Base-by-base conservation (phyloP, 2,329 filamentous ascomycete genomes). In the Colletotrichum chlorophyti region DNA sequence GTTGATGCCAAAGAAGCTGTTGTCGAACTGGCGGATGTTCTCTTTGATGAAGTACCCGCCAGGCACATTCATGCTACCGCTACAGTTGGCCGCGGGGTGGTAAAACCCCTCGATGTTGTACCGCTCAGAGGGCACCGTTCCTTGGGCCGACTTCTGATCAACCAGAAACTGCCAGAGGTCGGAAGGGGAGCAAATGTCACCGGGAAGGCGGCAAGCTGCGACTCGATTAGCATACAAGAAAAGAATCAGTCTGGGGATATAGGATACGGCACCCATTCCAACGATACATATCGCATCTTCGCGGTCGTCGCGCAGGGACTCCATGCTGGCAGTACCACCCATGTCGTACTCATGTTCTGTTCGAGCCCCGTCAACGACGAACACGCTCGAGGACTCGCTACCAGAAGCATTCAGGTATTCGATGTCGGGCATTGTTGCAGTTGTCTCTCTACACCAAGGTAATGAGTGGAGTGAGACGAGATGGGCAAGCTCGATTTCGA, bases 1-100 rank as follows among this genome's bases (percentile, higher is more conserved):
- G 3, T 63, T 69, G 37, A 78, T 76, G 41, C 67, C 65, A 63
- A 79, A 80, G 64, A 79, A 76, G 5, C 52, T 51, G 2, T 69
- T 34, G 62, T 78, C 75, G 48, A 77, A 76, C 26, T 51, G 49
- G 7, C 64, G 52, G 21, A 69, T 38, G 47, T 70, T 65, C 7
- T 66, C 65, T 6, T 69, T 49, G 2, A 70, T 43, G 19, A 73
- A 65, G 37, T 71, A 70, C 2, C 66, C 65, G 8, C 61, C 65
- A 15, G 64, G 38, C 21, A 59, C 27, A 19, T 38, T 42, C 26
- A 65, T 54, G 32, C 34, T 46, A 10, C 68, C 68, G 24, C 65
- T 66, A 0, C 55, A 42, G 35, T 69, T 48, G 1, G 14, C 5
- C 31, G 54, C 50, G 24, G 32, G 10, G 38, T 63, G 66, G 40